These are phyloP conservation scores for Hanseniaspora lindneri DNA, from an alignment of 805 yeast genomes.

Conservation along the genomic window DNA sequence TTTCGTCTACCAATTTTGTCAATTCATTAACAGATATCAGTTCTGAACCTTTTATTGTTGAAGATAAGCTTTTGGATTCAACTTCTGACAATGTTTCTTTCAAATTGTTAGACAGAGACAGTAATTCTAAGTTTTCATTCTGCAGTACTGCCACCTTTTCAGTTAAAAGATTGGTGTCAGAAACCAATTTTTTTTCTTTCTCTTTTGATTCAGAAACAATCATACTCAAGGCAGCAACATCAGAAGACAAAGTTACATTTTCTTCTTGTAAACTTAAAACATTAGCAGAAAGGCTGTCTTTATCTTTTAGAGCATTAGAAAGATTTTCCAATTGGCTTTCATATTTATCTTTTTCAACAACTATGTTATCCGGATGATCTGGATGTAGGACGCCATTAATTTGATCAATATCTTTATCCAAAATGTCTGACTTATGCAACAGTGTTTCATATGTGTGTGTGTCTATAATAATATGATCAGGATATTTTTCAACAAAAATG, in stretches of 20 bases:
- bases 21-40: too few species aligned
- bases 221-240: too few species aligned
- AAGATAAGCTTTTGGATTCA: too few species aligned
- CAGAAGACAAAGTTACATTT: neutral
- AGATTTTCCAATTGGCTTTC: slow-evolving; percentile 2
- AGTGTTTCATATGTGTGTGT: neutral
- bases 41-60: neutral
- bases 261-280: neutral
- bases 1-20: slow-evolving; percentile 2
- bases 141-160: neutral
- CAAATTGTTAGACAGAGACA: too few species aligned
- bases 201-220: neutral
- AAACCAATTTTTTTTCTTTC: neutral
- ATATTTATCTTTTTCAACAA: slow-evolving; percentile 1
- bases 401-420: neutral
- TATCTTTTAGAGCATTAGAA: neutral
- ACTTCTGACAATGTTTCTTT: too few species aligned
- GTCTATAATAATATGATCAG: neutral
- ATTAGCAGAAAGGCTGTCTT: neutral
- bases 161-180: neutral
- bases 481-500: neutral
- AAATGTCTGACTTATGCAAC: neutral
- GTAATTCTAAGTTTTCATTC: neutral
- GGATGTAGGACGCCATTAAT: neutral
- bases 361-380: neutral